Evolutionary conservation across 1,284 basidiomycete genomes (phyloP).

Genomic region (Moniliophthora roreri): DNA sequence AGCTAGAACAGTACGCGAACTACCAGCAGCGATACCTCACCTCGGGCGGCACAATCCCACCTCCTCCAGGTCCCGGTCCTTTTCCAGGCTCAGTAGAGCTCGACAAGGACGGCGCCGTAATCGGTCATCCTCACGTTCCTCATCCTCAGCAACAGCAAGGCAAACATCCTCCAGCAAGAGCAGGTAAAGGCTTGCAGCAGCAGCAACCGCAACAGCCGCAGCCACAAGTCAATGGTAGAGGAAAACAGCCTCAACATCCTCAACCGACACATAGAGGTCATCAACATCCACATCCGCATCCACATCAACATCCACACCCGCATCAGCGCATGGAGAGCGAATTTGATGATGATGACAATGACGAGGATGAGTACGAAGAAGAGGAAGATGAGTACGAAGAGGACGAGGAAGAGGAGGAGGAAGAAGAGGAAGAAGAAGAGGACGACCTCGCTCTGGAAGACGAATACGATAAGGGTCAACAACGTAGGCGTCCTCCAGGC

Average conservation of each 20-base stretch:
- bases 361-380: conserved; percentile 20
- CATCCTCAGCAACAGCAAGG: conserved; percentile 36
- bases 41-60: conserved; percentile 82
- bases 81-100: conserved; percentile 98
- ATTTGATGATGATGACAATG: conserved; percentile 63
- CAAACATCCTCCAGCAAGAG: conserved; percentile 13
- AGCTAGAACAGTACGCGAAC: conserved; percentile 97
- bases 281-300: conserved; percentile 23
- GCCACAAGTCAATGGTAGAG: conserved; percentile 40
- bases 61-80: conserved; percentile 94
- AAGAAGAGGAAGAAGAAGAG: conserved; percentile 61
- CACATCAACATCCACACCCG: conserved; percentile 24
- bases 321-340: conserved; percentile 50
- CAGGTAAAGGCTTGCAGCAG: conserved; percentile 19
- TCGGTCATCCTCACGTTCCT: conserved; percentile 51
- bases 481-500: conserved; percentile 1
- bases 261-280: conserved; percentile 19
- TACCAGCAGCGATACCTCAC: conserved; percentile 93
- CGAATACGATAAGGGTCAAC: conserved; percentile 12
- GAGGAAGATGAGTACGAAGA: conserved; percentile 59
- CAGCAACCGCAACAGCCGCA: conserved; percentile 23
- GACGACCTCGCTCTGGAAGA: conserved; percentile 30
- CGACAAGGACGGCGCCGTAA: conserved; percentile 86
- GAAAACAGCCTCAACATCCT: conserved; percentile 37
- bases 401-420: conserved; percentile 63